Evolutionary conservation across 768 basidiomycete species (phyloP), one percentile per base, ranked within the genome.

Genomic region (Boletus coccyginus): DNA sequence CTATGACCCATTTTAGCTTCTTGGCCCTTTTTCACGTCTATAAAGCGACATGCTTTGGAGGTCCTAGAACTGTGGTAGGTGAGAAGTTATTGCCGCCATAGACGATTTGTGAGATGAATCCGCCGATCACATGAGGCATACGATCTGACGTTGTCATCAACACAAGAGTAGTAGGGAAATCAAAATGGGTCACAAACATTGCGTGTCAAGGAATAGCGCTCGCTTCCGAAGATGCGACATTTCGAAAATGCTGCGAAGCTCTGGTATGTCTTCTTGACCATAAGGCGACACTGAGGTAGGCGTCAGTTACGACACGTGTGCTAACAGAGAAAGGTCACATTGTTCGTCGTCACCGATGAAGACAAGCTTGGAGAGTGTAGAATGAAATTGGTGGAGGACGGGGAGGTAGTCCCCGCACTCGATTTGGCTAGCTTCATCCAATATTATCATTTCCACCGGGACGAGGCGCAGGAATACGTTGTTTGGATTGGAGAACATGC

Each of bases 211-310:
- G 62, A 91, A 84, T 5, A 78, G 39, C 0, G 78, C 76, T 38
- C 71, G 63, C 13, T 68, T 65, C 2, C 70, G 71, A 16, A 93
- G 74, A 69, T 92, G 88, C 0, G 70, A 16, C 14, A 88, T 65
- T 64, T 92, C 90, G 77, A 92, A 92, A 29, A 92, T 81, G 57
- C 88, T 90, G 53, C 83, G 77, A 17, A 92, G 76, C n/a, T 79
- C 77, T 49, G 76, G 66, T 38, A 87, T 70, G 21, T 87, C 80
- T 55, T 91, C 90, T 60, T 87, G 81, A 10, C 90, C 90, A 80
- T 77, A 82, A 3, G 91, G 91, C 50, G 90, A 86, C 60, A 93
- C 90, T 92, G 53, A 36, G 16, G 17, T 29, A 35, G 13, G 31
- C 2, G 41, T 61, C 52, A 56, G 60, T 40, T 36, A 47, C 21